Evolutionary conservation across 345 rosid genomes (phyloP), one percentile per base, ranked within the genome.

Genomic region (Hibiscus trionum): DNA sequence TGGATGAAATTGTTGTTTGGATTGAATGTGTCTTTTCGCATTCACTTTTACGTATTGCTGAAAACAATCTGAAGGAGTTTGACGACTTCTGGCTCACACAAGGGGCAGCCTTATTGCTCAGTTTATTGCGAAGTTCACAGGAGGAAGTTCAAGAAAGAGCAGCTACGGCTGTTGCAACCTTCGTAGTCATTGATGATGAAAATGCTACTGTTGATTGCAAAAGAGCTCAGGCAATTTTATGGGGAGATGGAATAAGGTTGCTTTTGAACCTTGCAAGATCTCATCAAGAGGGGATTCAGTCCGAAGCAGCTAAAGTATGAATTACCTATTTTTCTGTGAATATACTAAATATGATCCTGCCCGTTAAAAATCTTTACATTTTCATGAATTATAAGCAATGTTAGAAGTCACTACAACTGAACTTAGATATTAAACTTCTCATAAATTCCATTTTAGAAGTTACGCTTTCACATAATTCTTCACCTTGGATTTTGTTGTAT

Each of bases 61-160:
- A 91, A 82, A 84, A 85, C 79, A 91, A 88, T 72, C 88, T 90
- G 52, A 84, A 84, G 50, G 93, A 88, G 42, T 75, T 88, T 29
- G 91, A 89, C 77, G 75, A 77, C 21, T 91, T 91, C 77, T 91
- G 93, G 97, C 87, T 91, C 76, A 91, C 84, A 72, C 95, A 91
- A 83, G 97, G 97, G 65, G 93, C 88, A 17, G 75, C 83, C 46
- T 57, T 91, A 69, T 73, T 91, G 77, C 91, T 91, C 60, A 77
- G 83, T 72, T 83, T 91, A 67, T 85, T 88, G 91, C 89, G 83
- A 74, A 91, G 93, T 72, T 75, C 86, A 52, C 95, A 86, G 80
- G 97, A 89, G 72, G 97, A 91, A 75, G 95, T 89, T 74, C 93
- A 88, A 75, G 97, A 91, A 78, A 85, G 93, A 70, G 88, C 97